A percentile compares a stretch with the other conserved stretches of the same genome.
Conservation (phyloP, 306 rosid species). For the Sicyos edulis region DNA sequence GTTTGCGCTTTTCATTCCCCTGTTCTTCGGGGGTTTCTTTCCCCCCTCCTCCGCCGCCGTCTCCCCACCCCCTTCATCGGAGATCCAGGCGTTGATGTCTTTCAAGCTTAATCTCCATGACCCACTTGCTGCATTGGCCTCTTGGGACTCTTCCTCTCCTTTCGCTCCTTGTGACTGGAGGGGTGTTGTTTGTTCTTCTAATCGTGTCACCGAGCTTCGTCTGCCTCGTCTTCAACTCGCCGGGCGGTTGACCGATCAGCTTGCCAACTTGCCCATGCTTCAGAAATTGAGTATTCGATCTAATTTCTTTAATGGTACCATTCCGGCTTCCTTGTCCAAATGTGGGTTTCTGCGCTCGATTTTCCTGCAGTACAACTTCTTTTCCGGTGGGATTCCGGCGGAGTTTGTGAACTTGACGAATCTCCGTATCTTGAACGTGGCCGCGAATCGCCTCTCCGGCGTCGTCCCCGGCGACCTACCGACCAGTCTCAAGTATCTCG, state of each 20-base stretch:
- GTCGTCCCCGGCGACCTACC: conserved; percentile 48
- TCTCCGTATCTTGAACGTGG: conserved; percentile 55
- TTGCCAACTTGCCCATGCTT: conserved; percentile 50
- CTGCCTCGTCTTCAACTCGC: conserved; percentile 70
- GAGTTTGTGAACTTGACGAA: conserved; percentile 57
- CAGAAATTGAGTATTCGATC: conserved; percentile 69
- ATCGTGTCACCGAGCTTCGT: conserved; percentile 65
- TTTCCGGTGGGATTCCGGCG: conserved; percentile 62
- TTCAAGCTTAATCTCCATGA: conserved; percentile 69
- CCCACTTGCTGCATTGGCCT: conserved; percentile 50
- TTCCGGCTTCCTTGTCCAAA: conserved; percentile 56
- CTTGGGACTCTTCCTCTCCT: conserved; percentile 68
- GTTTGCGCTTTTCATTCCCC: conserved; percentile 25
- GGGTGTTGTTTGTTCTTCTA: conserved; percentile 44
- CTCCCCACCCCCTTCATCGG: conserved; percentile 31
- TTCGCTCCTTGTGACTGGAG: conserved; percentile 92
- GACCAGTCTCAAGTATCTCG: conserved; percentile 42
- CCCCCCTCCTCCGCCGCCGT: conserved; percentile 48
- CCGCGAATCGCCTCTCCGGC: conserved; percentile 71
- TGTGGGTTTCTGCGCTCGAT: conserved; percentile 56
- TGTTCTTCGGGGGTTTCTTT: conserved; percentile 33
- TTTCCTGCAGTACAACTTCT: conserved; percentile 64
- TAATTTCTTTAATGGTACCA: conserved; percentile 65
- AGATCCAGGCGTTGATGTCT: conserved; percentile 63
- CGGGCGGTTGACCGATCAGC: conserved; percentile 57